A percentile compares a stretch with the other conserved stretches of the same genome.
These are phyloP conservation scores for Rubia tinctorum DNA, from an alignment of 305 asterid species.

Conservation along the genomic window DNA sequence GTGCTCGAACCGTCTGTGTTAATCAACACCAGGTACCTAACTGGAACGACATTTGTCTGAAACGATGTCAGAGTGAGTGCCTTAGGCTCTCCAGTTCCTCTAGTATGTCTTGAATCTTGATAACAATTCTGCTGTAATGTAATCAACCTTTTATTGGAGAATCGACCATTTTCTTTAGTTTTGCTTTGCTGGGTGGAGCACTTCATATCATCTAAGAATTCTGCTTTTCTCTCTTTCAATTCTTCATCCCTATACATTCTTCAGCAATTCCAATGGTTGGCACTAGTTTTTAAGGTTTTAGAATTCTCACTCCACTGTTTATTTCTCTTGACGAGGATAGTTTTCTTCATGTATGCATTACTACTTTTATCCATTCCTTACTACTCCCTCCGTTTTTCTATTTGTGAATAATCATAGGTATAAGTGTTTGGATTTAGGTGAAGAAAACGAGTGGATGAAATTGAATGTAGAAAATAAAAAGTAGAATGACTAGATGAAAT, in stretches of 20 bases:
- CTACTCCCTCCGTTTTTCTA: too few species aligned
- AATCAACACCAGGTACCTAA: constrained; percentile 96
- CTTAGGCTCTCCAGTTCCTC: constrained; percentile 57
- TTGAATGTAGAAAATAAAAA: too few species aligned
- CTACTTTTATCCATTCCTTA: too few species aligned
- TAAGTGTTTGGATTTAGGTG: too few species aligned
- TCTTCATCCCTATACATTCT: neutral
- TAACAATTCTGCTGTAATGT: constrained; percentile 13
- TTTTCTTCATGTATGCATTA: too few species aligned
- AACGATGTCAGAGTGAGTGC: constrained; percentile 91
- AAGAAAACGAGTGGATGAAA: too few species aligned
- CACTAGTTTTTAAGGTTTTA: too few species aligned
- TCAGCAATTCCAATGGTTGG: neutral
- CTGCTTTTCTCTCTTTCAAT: neutral
- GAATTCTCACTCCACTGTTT: too few species aligned
- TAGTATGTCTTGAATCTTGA: constrained; percentile 46
- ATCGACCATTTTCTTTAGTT: neutral
- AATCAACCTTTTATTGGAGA: neutral
- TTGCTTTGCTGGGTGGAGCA: neutral
- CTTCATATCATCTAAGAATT: neutral
- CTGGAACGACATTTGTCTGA: constrained; percentile 92
- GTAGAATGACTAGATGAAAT: too few species aligned
- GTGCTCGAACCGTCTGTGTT: constrained; percentile 89
- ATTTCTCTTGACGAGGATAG: too few species aligned
- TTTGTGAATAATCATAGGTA: too few species aligned